A percentile compares a stretch with the other conserved stretches of the same genome.
Evolutionary conservation across 2,329 filamentous ascomycete genomes (phyloP).

Genomic region (Aspergillus terreus): DNA sequence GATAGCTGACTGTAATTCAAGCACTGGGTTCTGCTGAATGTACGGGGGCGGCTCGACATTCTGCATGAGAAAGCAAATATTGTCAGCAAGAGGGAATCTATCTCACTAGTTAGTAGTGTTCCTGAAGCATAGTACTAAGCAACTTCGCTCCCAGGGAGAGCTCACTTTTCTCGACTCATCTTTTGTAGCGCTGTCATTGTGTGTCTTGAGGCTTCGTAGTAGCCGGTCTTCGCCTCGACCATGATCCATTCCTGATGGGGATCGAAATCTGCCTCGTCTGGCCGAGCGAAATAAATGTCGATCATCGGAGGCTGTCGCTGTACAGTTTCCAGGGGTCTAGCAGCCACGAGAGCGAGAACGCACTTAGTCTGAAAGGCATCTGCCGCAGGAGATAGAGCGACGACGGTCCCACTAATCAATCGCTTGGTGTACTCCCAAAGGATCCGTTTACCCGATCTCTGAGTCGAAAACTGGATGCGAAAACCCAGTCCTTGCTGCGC

Average conservation of each 20-base stretch:
- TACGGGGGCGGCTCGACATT: slow-evolving; percentile 51
- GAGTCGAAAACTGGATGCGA: slow-evolving; percentile 67
- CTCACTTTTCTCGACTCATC: slow-evolving; percentile 51
- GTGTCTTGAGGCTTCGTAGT: slow-evolving; percentile 73
- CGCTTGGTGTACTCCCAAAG: slow-evolving; percentile 63
- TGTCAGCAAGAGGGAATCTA: slow-evolving; percentile 44
- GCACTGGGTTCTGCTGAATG: slow-evolving; percentile 46
- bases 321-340: slow-evolving; percentile 61
- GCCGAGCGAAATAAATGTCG: slow-evolving; percentile 67
- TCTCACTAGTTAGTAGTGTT: slow-evolving; percentile 3
- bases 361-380: slow-evolving; percentile 64
- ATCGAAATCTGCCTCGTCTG: slow-evolving; percentile 63
- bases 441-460: slow-evolving; percentile 62
- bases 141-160: not conserved
- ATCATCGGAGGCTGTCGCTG: slow-evolving; percentile 66
- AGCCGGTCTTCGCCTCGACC: slow-evolving; percentile 70
- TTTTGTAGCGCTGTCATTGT: slow-evolving; percentile 70
- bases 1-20: slow-evolving; percentile 50
- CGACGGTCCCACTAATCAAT: slow-evolving; percentile 51
- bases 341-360: slow-evolving; percentile 68
- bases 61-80: slow-evolving; percentile 38
- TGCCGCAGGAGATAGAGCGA: slow-evolving; percentile 51
- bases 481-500: slow-evolving; percentile 61
- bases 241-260: slow-evolving; percentile 69
- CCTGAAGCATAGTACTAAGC: not conserved